Evolutionary conservation across 176 grass and related monocot genomes (phyloP), one percentile per base, ranked within the genome.

Genomic region (Chloris gayana): DNA sequence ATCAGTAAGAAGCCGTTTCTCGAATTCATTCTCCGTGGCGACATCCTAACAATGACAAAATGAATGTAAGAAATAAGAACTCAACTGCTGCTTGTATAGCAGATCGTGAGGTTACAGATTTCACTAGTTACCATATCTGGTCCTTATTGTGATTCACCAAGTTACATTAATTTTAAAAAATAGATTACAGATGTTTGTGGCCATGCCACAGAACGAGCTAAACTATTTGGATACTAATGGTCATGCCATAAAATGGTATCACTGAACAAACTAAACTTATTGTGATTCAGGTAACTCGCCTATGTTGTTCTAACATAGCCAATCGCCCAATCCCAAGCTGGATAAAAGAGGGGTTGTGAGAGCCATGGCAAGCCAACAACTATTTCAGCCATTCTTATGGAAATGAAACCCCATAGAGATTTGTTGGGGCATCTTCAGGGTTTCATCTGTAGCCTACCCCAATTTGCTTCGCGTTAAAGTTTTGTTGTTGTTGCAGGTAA

Each of bases 1-100:
- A 83, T 98, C 95, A 64, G 80, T 74, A 64, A 98, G 90, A 89
- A 98, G 92, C 65, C 83, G 87, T 68, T 98, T 98, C 89, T 98
- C 95, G 81, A 95, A 98, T 66, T 98, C 95, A 70, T 98, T 98
- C 56, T 98, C 95, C 1, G 90, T 95, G 17, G 38, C 67, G 19
- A 98, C 90, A 89, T 98, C 95, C 95, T 98, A 83, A 69, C 42
- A 88, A 64, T 75, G 70, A 33, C 29, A 93, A 38, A 64, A 26
- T 54, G 66, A 21, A 61, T 19, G 30, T 77, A 74, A 81, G 64
- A 54, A 46, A 67, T 64, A 27, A 19, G 59, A 32, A 75, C 49
- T 9, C 47, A 14, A 45, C 1, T 78, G 65, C 45, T 17, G 71
- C 9, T 27, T 58, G 18, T 37, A 37, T 68, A 25, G 67, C 63